A percentile compares a stretch with the other conserved stretches of the same genome.
phyloP scores from a whole-genome alignment of 495 filamentous ascomycete genomes.

The Penicillium fimorum region DNA sequence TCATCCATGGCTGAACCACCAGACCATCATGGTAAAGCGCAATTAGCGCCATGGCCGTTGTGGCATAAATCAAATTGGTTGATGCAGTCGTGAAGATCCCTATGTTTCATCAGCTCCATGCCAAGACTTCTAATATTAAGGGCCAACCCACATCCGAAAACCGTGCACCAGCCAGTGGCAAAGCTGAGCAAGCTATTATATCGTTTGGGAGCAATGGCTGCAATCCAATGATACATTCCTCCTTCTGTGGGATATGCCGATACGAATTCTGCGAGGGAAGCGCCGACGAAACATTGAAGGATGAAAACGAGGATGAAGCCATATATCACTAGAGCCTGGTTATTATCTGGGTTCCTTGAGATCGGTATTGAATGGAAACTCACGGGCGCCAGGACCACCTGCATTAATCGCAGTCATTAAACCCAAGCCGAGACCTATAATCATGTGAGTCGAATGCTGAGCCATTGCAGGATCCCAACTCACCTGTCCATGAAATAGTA shows the following conservation, averaged over 20 bases:
- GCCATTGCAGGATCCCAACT: neutral
- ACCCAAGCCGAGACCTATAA: constrained; percentile 35
- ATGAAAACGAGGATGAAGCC: constrained; percentile 48
- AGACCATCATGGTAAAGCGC: constrained; percentile 36
- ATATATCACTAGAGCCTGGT: constrained; percentile 32
- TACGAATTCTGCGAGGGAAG: constrained; percentile 56
- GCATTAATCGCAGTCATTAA: constrained; percentile 40
- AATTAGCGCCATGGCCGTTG: constrained; percentile 36
- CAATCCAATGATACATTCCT: constrained; percentile 57
- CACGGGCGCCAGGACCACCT: constrained; percentile 41
- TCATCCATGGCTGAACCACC: constrained; percentile 40
- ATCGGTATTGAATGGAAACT: neutral
- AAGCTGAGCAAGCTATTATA: constrained; percentile 40
- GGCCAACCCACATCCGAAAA: constrained; percentile 36
- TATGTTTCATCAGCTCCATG: constrained; percentile 11
- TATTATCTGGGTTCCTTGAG: neutral
- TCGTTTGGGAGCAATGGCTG: constrained; percentile 48
- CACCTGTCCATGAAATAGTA: constrained; percentile 44
- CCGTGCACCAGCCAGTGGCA: constrained; percentile 41
- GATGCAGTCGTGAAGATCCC: constrained; percentile 45
- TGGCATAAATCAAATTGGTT: constrained; percentile 41
- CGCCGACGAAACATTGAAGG: constrained; percentile 48
- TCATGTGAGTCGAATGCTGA: neutral
- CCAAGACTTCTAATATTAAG: too few relatives aligned
- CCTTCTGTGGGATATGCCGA: constrained; percentile 51